These are phyloP conservation scores for Wickerhamiella qilinensis DNA, from an alignment of 805 yeast species.

Conservation along the genomic window DNA sequence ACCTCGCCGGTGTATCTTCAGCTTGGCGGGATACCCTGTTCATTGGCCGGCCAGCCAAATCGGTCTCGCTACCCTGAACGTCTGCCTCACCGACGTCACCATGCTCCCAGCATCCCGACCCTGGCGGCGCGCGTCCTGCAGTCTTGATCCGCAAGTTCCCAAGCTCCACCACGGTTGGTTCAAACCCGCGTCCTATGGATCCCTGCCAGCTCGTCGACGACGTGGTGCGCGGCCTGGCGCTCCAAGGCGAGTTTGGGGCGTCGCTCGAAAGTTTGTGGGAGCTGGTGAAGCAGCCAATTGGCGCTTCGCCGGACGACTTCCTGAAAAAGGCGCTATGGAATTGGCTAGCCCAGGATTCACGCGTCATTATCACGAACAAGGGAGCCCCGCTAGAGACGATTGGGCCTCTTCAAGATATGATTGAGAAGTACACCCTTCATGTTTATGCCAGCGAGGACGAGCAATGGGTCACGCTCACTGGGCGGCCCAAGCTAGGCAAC, in stretches of 20 bases:
- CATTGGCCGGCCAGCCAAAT: no score
- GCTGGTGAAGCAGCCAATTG: not conserved
- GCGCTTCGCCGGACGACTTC: slow-evolving; percentile 5
- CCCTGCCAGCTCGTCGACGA: slow-evolving; percentile 7
- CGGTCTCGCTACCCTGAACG: no score
- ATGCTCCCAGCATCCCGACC: no score
- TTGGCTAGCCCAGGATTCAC: slow-evolving; percentile 8
- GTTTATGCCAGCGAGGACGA: slow-evolving; percentile 20
- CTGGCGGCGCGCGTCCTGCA: no score
- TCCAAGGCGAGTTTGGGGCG: slow-evolving; percentile 10
- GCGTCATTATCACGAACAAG: slow-evolving; percentile 3
- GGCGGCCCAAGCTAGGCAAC: slow-evolving; percentile 17
- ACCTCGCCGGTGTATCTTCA: no score
- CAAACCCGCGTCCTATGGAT: slow-evolving; percentile 8
- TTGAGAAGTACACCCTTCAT: slow-evolving; percentile 3
- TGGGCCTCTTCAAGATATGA: not conserved
- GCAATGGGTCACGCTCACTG: slow-evolving; percentile 24
- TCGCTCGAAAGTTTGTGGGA: slow-evolving; percentile 7
- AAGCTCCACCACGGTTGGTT: no score
- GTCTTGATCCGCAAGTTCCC: no score
- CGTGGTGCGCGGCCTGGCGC: slow-evolving; percentile 9
- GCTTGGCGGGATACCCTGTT: no score
- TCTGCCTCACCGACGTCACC: no score
- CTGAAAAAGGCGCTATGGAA: slow-evolving; percentile 9
- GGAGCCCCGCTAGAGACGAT: slow-evolving; percentile 1